phyloP scores from a whole-genome alignment of 2,329 filamentous ascomycete species.

The Fusarium udum region DNA sequence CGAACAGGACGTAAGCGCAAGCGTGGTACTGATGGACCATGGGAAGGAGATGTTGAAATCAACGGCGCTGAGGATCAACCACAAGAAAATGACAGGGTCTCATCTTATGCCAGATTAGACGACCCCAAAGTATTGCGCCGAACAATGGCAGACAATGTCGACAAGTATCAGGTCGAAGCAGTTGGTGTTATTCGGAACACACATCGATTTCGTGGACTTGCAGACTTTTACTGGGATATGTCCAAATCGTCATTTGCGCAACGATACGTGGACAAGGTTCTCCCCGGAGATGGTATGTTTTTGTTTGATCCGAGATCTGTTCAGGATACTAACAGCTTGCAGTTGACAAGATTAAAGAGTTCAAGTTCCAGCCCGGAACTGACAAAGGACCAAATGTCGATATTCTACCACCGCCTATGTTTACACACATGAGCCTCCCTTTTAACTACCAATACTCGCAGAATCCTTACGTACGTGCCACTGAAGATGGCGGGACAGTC shows the following conservation, averaged over 20 bases:
- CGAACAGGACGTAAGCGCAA: slow-evolving; percentile 88
- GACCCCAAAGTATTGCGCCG: slow-evolving; percentile 65
- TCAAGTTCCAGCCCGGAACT: slow-evolving; percentile 72
- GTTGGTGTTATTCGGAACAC: slow-evolving; percentile 80
- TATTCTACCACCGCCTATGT: slow-evolving; percentile 81
- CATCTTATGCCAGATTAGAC: slow-evolving; percentile 60
- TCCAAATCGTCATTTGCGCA: slow-evolving; percentile 74
- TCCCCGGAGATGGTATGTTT: slow-evolving; percentile 74
- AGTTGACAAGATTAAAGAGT: slow-evolving; percentile 66
- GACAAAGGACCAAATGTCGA: slow-evolving; percentile 70
- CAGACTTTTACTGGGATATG: slow-evolving; percentile 87
- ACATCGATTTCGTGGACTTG: slow-evolving; percentile 86
- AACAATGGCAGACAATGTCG: slow-evolving; percentile 75
- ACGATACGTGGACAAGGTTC: slow-evolving; percentile 74
- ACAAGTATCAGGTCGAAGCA: slow-evolving; percentile 72
- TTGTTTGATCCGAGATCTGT: neutral
- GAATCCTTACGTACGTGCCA: slow-evolving; percentile 78
- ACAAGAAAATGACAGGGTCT: slow-evolving; percentile 42
- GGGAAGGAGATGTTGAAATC: slow-evolving; percentile 56
- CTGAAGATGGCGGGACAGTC: slow-evolving; percentile 64
- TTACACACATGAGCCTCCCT: slow-evolving; percentile 77
- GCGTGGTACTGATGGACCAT: slow-evolving; percentile 76
- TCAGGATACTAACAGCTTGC: neutral
- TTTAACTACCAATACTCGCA: slow-evolving; percentile 87
- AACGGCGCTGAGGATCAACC: slow-evolving; percentile 35